These are phyloP conservation scores for Penicillium desertorum DNA, from an alignment of 495 filamentous ascomycete genomes.

Conservation along the genomic window DNA sequence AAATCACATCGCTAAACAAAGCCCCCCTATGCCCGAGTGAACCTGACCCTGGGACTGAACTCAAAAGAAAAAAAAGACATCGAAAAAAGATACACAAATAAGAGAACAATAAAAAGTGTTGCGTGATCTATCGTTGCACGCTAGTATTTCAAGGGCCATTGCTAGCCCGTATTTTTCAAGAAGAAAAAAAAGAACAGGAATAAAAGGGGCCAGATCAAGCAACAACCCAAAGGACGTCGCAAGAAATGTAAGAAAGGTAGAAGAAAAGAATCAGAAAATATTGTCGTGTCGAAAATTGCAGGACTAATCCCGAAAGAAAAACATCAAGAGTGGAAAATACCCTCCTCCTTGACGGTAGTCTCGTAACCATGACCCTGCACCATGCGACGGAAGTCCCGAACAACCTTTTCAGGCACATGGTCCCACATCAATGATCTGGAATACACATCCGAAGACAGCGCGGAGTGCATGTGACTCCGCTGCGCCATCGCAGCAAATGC, in stretches of 20 bases:
- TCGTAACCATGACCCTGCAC: slow-evolving; percentile 63
- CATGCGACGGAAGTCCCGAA: slow-evolving; percentile 88
- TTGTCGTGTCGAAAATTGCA: slow-evolving; percentile 7
- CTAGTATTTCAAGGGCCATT: slow-evolving; percentile 14
- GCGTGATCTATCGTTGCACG: slow-evolving; percentile 17
- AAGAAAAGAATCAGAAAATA: slow-evolving; percentile 13
- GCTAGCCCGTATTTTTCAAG: slow-evolving; percentile 11
- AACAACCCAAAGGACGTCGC: neutral
- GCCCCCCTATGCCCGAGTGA: neutral
- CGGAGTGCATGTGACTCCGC: slow-evolving; percentile 28
- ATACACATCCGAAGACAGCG: slow-evolving; percentile 68
- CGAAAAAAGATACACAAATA: slow-evolving; percentile 5
- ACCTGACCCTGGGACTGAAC: neutral
- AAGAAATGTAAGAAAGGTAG: slow-evolving; percentile 15
- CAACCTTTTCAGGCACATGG: slow-evolving; percentile 85
- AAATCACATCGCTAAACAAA: slow-evolving; percentile 13
- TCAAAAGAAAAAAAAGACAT: neutral
- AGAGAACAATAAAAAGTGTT: slow-evolving; percentile 1
- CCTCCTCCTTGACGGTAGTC: slow-evolving; percentile 39
- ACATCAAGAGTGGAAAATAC: slow-evolving; percentile 18
- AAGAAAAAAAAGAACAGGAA: neutral
- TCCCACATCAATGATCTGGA: slow-evolving; percentile 93
- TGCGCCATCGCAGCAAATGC: slow-evolving; percentile 70
- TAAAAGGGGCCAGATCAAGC: neutral
- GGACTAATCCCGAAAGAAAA: slow-evolving; percentile 1